Percentiles rank a stretch among this genome's conserved stretches.
phyloP scores from a whole-genome alignment of 148 eudicot genomes.

The Amaranthus cruentus region DNA sequence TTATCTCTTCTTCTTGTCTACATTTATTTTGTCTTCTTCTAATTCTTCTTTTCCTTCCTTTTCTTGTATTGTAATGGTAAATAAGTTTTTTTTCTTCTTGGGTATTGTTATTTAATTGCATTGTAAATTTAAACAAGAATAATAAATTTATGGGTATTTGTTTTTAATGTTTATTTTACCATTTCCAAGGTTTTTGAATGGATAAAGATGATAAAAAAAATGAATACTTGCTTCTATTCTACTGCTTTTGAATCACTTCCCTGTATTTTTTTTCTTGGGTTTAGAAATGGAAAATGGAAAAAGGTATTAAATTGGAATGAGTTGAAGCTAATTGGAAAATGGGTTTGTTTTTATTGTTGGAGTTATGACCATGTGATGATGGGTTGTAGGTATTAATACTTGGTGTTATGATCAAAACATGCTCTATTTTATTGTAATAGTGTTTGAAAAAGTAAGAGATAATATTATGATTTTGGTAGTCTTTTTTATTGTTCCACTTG shows the following conservation, averaged over 20 bases:
- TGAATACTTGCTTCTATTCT: conserved; percentile 31
- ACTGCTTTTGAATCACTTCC: conserved; percentile 9
- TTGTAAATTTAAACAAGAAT: background rate
- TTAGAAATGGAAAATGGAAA: conserved; percentile 2
- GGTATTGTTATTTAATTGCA: conserved; percentile 17
- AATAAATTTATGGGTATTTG: background rate
- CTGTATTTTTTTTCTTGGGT: conserved; percentile 8
- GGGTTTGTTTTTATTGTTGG: conserved; percentile 21
- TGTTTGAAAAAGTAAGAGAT: conserved; percentile 8
- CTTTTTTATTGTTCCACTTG: too few relatives aligned
- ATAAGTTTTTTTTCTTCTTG: conserved; percentile 3
- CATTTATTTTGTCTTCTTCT: conserved; percentile 40
- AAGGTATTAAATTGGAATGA: background rate
- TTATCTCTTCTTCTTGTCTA: conserved; percentile 27
- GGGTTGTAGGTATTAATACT: conserved; percentile 33
- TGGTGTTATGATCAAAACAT: conserved; percentile 36
- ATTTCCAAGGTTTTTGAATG: conserved; percentile 21
- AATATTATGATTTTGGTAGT: too few relatives aligned
- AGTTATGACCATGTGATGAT: conserved; percentile 55
- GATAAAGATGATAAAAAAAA: conserved; percentile 26
- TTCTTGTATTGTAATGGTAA: conserved; percentile 3
- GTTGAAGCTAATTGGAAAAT: background rate
- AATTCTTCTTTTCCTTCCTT: conserved; percentile 22
- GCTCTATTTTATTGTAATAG: conserved; percentile 25
- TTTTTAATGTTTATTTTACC: background rate